Percentiles rank a stretch among this genome's conserved stretches.
phyloP scores from a whole-genome alignment of 1,284 basidiomycete genomes.

The Takashimella koratensis region DNA sequence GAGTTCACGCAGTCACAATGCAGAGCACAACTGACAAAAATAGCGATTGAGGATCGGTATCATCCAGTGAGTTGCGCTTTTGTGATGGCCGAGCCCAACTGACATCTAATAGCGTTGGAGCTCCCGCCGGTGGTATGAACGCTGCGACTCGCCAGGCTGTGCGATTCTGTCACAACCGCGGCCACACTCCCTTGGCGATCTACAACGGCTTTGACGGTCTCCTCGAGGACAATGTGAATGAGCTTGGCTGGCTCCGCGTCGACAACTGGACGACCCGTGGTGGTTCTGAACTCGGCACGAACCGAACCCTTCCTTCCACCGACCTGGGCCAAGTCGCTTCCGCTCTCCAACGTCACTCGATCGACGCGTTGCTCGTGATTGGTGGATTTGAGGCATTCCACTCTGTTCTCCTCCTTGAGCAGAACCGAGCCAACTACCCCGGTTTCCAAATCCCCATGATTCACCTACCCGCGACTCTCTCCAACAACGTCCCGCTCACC shows the following conservation, averaged over 20 bases:
- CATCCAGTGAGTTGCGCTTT: constrained; percentile 85
- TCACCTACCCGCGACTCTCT: constrained; percentile 90
- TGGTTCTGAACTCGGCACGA: constrained; percentile 97
- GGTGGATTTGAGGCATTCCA: constrained; percentile 96
- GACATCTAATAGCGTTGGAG: constrained; percentile 66
- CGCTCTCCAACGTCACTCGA: constrained; percentile 79
- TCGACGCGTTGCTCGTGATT: constrained; percentile 83
- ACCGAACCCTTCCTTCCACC: constrained; percentile 77
- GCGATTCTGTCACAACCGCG: constrained; percentile 86
- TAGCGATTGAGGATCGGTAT: constrained; percentile 82
- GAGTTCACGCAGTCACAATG: constrained; percentile 21
- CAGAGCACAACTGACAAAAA: constrained; percentile 1
- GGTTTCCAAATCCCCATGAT: constrained; percentile 90
- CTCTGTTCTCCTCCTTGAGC: constrained; percentile 71
- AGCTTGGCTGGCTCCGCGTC: constrained; percentile 93
- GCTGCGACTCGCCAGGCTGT: constrained; percentile 92
- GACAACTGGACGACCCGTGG: constrained; percentile 95
- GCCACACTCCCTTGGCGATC: constrained; percentile 84
- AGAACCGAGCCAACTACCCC: constrained; percentile 75
- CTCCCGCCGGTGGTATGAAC: constrained; percentile 98
- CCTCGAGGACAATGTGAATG: constrained; percentile 79
- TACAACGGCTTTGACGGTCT: constrained; percentile 95
- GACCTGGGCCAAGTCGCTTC: constrained; percentile 84
- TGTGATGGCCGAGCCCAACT: constrained; percentile 1
- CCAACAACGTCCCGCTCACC: constrained; percentile 96